Percentiles rank a stretch among this genome's conserved stretches.
Evolutionary conservation across 2,329 filamentous ascomycete species (phyloP).

Genomic region (Aspergillus fructus): DNA sequence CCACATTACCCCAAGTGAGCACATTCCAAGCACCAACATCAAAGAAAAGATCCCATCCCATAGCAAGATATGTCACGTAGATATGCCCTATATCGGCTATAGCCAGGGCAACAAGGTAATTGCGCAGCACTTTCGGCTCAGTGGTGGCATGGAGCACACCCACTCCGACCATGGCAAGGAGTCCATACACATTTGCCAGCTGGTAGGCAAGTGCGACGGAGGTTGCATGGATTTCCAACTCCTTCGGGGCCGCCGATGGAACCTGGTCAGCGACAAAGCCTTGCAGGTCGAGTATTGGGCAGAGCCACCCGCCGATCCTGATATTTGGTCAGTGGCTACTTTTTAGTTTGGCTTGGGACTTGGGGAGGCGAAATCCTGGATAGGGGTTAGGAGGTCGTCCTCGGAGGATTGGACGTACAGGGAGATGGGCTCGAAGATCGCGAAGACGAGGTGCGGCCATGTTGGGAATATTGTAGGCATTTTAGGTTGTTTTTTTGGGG

Average conservation of each 20-base stretch:
- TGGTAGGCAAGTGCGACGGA: slow-evolving; percentile 63
- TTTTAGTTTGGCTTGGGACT: not conserved
- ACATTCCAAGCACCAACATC: slow-evolving; percentile 64
- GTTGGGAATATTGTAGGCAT: slow-evolving; percentile 55
- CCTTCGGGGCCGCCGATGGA: slow-evolving; percentile 33
- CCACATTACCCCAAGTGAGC: slow-evolving; percentile 73
- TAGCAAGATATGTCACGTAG: slow-evolving; percentile 57
- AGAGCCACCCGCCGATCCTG: slow-evolving; percentile 61
- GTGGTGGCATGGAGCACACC: slow-evolving; percentile 63
- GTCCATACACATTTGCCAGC: slow-evolving; percentile 68
- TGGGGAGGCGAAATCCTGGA: not conserved
- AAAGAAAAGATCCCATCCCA: slow-evolving; percentile 57
- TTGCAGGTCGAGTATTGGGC: slow-evolving; percentile 55
- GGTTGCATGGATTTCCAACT: slow-evolving; percentile 31
- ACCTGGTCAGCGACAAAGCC: slow-evolving; percentile 67
- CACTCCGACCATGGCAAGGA: slow-evolving; percentile 64
- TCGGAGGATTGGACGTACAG: slow-evolving; percentile 47
- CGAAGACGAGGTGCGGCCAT: slow-evolving; percentile 66
- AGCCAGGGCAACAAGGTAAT: slow-evolving; percentile 65
- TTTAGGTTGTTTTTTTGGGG: not conserved
- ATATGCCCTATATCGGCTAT: slow-evolving; percentile 68
- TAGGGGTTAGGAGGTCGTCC: not conserved
- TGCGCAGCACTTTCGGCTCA: slow-evolving; percentile 65
- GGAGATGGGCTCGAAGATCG: slow-evolving; percentile 66
- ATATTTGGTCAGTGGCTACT: slow-evolving; percentile 9